Percentiles rank a stretch among this genome's conserved stretches.
phyloP scores from a whole-genome alignment of 306 rosid species.

The Trifolium repens region DNA sequence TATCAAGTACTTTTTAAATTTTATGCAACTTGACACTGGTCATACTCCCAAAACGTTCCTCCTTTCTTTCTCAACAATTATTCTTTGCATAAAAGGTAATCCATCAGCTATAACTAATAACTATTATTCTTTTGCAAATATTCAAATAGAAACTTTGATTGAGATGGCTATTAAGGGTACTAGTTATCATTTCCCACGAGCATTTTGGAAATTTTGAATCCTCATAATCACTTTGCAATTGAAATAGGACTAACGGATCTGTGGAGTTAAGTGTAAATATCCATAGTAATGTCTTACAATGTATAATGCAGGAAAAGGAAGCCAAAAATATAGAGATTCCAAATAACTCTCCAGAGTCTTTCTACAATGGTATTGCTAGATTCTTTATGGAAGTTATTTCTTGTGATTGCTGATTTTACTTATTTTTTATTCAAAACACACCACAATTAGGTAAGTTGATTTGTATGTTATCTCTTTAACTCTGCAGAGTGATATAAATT shows the following conservation, averaged over 20 bases:
- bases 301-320: conserved; percentile 49
- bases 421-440: no score
- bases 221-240: neutral
- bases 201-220: conserved; percentile 4
- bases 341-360: no score
- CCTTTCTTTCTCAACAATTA: neutral
- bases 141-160: neutral
- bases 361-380: no score
- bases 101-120: neutral
- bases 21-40: neutral
- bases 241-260: conserved; percentile 10
- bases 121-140: neutral
- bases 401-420: no score
- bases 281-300: conserved; percentile 26
- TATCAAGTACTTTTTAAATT: conserved; percentile 8
- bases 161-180: neutral
- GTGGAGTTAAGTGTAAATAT: neutral
- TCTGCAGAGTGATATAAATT: no score
- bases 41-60: neutral
- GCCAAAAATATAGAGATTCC: conserved; percentile 81
- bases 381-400: no score
- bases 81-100: neutral
- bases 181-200: neutral
- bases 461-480: no score
- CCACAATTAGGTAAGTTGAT: no score